Evolutionary conservation across 2,329 filamentous ascomycete genomes (phyloP).

Genomic region (Fusarium nematophilum): DNA sequence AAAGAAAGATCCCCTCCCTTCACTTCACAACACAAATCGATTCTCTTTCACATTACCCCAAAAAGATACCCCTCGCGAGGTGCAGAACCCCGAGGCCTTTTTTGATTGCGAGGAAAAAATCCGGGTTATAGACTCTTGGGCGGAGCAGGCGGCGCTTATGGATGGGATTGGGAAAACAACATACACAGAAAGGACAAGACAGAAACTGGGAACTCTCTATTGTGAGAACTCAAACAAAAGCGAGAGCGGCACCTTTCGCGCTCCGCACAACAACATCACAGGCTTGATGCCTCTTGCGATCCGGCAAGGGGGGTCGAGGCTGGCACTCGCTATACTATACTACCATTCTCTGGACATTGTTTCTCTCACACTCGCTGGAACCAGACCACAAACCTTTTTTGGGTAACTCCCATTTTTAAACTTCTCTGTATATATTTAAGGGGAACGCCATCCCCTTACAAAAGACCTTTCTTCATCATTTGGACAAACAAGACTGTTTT

Average conservation of each 20-base stretch:
- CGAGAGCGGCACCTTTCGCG: slow-evolving; percentile 23
- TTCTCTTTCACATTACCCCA: slow-evolving; percentile 38
- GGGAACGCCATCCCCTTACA: slow-evolving; percentile 11
- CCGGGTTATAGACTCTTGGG: slow-evolving; percentile 42
- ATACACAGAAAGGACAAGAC: slow-evolving; percentile 31
- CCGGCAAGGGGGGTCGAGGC: slow-evolving; percentile 38
- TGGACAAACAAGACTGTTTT: neutral
- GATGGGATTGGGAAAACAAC: slow-evolving; percentile 20
- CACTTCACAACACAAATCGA: slow-evolving; percentile 23
- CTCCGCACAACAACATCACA: slow-evolving; percentile 36
- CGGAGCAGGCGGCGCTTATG: slow-evolving; percentile 44
- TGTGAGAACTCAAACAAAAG: slow-evolving; percentile 3
- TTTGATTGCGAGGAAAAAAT: slow-evolving; percentile 16
- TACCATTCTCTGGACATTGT: slow-evolving; percentile 29
- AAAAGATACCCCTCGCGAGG: slow-evolving; percentile 46
- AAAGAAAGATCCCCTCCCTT: slow-evolving; percentile 14
- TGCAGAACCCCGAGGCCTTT: slow-evolving; percentile 37
- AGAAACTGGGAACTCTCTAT: slow-evolving; percentile 15
- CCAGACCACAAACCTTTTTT: slow-evolving; percentile 21
- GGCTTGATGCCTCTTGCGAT: slow-evolving; percentile 42
- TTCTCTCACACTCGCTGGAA: slow-evolving; percentile 42
- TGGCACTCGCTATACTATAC: slow-evolving; percentile 43
- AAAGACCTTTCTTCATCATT: slow-evolving; percentile 15
- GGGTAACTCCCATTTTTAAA: slow-evolving; percentile 12
- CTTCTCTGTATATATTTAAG: slow-evolving; percentile 44